Evolutionary conservation across 2,329 filamentous ascomycete species (phyloP).

Genomic region (Pseudogymnoascus sp.): DNA sequence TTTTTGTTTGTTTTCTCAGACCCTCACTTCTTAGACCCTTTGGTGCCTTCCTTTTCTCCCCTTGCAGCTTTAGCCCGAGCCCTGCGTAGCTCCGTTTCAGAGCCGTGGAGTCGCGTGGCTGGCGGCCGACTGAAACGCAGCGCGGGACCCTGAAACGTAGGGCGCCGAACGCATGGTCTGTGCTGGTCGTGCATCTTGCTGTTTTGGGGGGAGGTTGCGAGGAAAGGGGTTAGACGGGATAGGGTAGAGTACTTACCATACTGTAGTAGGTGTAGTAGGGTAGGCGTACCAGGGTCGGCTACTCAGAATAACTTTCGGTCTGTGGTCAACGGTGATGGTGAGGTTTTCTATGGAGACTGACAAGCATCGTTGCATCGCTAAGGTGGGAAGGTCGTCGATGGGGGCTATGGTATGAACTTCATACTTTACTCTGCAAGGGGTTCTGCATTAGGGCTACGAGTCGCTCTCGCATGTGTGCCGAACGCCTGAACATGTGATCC

Average conservation of each 20-base stretch:
- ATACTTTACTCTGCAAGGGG: not conserved
- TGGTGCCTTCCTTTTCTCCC: not conserved
- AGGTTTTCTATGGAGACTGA: not conserved
- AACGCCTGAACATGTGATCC: not conserved
- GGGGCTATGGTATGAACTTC: not conserved
- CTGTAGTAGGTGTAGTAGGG: not conserved
- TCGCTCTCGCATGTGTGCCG: not conserved
- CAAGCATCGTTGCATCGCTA: not conserved
- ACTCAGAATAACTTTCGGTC: not conserved
- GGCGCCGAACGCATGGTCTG: not conserved
- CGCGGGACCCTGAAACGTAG: not conserved
- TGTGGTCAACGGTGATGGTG: not conserved
- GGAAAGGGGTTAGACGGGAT: not conserved
- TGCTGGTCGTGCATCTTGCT: not conserved
- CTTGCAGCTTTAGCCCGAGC: not conserved
- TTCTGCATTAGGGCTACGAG: not conserved
- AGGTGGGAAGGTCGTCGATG: not conserved
- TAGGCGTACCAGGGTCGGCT: not conserved
- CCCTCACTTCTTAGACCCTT: not conserved
- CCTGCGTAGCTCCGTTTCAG: not conserved
- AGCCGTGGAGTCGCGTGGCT: not conserved
- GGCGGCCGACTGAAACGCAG: not conserved
- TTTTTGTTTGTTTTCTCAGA: not conserved
- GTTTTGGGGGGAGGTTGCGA: not conserved
- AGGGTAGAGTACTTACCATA: not conserved